Base-by-base conservation (phyloP, 148 eudicot species). In the Vaccinium darrowii region DNA sequence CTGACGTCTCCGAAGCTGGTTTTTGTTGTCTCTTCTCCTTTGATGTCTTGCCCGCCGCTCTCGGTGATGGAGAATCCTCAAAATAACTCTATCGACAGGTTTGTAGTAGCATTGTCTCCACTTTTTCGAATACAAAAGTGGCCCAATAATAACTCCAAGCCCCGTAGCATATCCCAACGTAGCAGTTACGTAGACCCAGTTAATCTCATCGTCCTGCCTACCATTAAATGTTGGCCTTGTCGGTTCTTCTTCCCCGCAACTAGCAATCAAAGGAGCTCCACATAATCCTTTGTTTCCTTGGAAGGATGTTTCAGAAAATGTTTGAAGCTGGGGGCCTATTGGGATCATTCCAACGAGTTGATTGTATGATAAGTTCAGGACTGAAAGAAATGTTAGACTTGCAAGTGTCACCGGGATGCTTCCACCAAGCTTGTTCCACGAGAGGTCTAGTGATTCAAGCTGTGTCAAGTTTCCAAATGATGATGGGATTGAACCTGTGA, bases 291-390 rank as follows among this genome's bases (percentile, higher is more conserved):
- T 16, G 21, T 57, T 57, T 57, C 88, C 87, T 52, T 18, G 3
- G 21, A 79, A 91, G 8, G 87, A 84, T 21, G 52, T 52, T 39
- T 82, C 76, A 1, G 65, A 0, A 53, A 90, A 90, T 8, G 90
- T 82, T 33, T 77, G 67, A 13, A 90, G 14, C 39, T 90, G 91
- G 9, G 50, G 0, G 14, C 89, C 87, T 13, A 0, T n/a, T 18
- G 92, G 92, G 78, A 91, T 88, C 53, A 0, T 77, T 16, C 91
- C 92, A 4, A 30, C 60, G 1, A 91, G 72, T 27, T 60, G 84
- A 88, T 91, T 91, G 52, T 79, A 84, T 5, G 92, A 87, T 27
- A 90, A 60, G 69, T 91, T 88, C 53, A 91, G 72, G 78, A 82
- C 15, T 49, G 91, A 84, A 39, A 89, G 86, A 73, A 89, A 89